Percentiles rank a stretch among this genome's conserved stretches.
Conservation (phyloP, 306 rosid species). For the Corylus heterophylla region DNA sequence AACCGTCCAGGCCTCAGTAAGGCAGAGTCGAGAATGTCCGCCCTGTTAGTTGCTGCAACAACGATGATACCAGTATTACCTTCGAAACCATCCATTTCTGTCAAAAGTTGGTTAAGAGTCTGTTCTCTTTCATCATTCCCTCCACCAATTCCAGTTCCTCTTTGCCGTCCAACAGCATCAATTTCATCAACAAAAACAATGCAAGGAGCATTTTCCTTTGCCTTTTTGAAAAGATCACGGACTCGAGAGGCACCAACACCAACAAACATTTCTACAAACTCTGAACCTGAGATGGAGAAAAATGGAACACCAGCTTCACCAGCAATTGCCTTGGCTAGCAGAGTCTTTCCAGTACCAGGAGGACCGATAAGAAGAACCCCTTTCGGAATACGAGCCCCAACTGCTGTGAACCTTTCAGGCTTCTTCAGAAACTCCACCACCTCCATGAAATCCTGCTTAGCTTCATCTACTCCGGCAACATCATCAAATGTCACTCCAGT, state of each 20-base stretch:
- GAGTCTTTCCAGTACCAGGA: slow-evolving; percentile 97
- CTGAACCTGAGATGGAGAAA: slow-evolving; percentile 98
- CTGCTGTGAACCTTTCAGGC: slow-evolving; percentile 96
- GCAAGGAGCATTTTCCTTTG: slow-evolving; percentile 99
- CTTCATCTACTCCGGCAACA: slow-evolving; percentile 99
- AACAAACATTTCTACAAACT: slow-evolving; percentile 98
- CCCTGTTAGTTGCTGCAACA: slow-evolving; percentile 98
- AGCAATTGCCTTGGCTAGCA: slow-evolving; percentile 95
- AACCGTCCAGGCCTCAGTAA: slow-evolving; percentile 93
- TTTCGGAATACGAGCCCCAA: slow-evolving; percentile 98
- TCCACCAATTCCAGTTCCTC: slow-evolving; percentile 98
- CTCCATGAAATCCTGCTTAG: slow-evolving; percentile 98
- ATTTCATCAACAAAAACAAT: slow-evolving; percentile 99
- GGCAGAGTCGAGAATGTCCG: slow-evolving; percentile 96
- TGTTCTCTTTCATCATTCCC: slow-evolving; percentile 99
- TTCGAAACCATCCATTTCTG: slow-evolving; percentile 99
- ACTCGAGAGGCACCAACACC: slow-evolving; percentile 99
- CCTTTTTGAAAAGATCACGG: slow-evolving; percentile 97
- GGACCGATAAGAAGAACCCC: slow-evolving; percentile 99
- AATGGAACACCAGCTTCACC: slow-evolving; percentile 99
- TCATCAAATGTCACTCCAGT: slow-evolving; percentile 98
- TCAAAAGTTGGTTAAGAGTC: slow-evolving; percentile 96
- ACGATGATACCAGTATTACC: slow-evolving; percentile 95
- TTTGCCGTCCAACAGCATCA: slow-evolving; percentile 96
- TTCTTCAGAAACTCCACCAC: slow-evolving; percentile 95